Percentiles rank a stretch among this genome's conserved stretches.
phyloP scores from a whole-genome alignment of 1,139 yeast species.

The Blastobotrys aristatus region DNA sequence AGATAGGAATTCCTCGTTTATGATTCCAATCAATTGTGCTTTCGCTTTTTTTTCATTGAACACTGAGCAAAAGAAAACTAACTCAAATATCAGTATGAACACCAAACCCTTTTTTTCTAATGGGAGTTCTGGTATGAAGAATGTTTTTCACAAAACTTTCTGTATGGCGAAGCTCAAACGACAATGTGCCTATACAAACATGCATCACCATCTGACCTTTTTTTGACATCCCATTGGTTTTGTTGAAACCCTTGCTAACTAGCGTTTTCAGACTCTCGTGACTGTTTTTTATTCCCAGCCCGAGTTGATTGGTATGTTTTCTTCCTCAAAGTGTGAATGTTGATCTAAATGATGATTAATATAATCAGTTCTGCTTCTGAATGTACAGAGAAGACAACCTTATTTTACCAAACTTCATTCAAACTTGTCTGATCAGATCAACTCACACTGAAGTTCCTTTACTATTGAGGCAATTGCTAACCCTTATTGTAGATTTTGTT shows the following conservation, averaged over 20 bases:
- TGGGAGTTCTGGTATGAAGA: conserved; percentile 9
- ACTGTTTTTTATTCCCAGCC: not conserved
- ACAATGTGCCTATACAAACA: conserved; percentile 55
- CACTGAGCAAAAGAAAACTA: not conserved
- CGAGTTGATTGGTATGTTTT: not conserved
- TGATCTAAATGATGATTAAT: conserved; percentile 55
- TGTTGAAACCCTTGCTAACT: not conserved
- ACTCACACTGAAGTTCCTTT: too few relatives aligned
- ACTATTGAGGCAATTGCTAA: too few relatives aligned
- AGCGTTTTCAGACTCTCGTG: not conserved
- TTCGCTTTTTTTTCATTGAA: not conserved
- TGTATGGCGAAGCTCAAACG: conserved; percentile 48
- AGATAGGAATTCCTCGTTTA: conserved; percentile 63
- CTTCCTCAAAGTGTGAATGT: too few relatives aligned
- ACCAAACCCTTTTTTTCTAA: too few relatives aligned
- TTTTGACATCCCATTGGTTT: not conserved
- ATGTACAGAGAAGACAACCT: conserved; percentile 65
- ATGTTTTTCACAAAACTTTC: conserved; percentile 29
- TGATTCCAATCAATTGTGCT: conserved; percentile 34
- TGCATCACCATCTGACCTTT: conserved; percentile 86
- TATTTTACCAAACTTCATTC: conserved; percentile 40
- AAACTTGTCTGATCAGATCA: conserved; percentile 20
- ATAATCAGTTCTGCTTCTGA: conserved; percentile 90
- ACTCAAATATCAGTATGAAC: not conserved
- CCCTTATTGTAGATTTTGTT: too few relatives aligned